Conservation (phyloP, 495 filamentous ascomycete genomes). For the Cercophora newfieldiana region DNA sequence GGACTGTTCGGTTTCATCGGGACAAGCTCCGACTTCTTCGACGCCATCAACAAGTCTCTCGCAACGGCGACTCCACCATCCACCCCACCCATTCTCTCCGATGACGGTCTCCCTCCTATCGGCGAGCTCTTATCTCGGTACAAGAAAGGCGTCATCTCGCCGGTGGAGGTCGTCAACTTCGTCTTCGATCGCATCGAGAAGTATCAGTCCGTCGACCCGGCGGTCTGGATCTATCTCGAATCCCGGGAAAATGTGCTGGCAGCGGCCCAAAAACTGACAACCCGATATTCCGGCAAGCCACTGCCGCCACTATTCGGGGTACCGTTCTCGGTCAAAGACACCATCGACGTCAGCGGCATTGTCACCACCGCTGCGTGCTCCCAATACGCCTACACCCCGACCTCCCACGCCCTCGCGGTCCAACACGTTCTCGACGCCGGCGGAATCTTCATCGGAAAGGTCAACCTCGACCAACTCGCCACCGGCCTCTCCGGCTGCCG, state of each 20-base stretch:
- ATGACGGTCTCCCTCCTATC: slow-evolving; percentile 35
- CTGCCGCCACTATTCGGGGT: slow-evolving; percentile 62
- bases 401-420: slow-evolving; percentile 37
- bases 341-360: slow-evolving; percentile 58
- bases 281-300: slow-evolving; percentile 45
- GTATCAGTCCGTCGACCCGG: slow-evolving; percentile 50
- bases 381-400: slow-evolving; percentile 51
- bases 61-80: slow-evolving; percentile 33
- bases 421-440: slow-evolving; percentile 48
- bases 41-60: slow-evolving; percentile 29
- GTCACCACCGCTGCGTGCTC: slow-evolving; percentile 62
- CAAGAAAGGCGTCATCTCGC: slow-evolving; percentile 32
- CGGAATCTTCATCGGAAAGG: slow-evolving; percentile 64
- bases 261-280: slow-evolving; percentile 45
- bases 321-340: slow-evolving; percentile 66
- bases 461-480: slow-evolving; percentile 68
- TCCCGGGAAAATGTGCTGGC: slow-evolving; percentile 40
- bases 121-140: slow-evolving; percentile 37
- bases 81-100: slow-evolving; percentile 29
- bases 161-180: slow-evolving; percentile 37
- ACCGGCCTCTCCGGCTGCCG: slow-evolving; percentile 63
- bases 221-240: slow-evolving; percentile 56
- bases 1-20: slow-evolving; percentile 51
- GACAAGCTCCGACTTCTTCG: slow-evolving; percentile 39
- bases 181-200: slow-evolving; percentile 46